Conservation (phyloP, 2,329 filamentous ascomycete species). For the Cladosporium oxysporum region DNA sequence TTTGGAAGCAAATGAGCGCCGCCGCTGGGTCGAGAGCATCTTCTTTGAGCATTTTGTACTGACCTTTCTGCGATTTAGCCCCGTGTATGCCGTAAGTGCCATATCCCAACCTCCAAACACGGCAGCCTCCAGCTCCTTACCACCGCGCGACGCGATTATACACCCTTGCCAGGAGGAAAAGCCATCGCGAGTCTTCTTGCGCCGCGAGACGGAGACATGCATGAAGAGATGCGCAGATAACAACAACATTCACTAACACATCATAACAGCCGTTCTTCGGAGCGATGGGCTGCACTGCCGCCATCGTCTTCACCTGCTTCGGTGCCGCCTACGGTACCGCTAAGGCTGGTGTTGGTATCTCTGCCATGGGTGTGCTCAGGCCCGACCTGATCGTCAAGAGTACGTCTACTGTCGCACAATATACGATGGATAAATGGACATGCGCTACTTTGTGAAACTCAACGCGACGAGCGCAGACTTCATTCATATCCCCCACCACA, state of each 20-base stretch:
- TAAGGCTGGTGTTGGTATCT: constrained; percentile 98
- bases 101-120: constrained; percentile 20
- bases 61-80: constrained; percentile 59
- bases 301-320: constrained; percentile 95
- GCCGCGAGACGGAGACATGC: neutral
- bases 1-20: neutral
- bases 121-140: constrained; percentile 10
- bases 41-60: constrained; percentile 1
- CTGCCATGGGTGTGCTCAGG: constrained; percentile 95
- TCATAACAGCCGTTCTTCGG: constrained; percentile 79
- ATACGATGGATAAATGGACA: neutral
- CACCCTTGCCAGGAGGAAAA: neutral
- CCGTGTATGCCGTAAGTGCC: constrained; percentile 95
- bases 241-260: constrained; percentile 1
- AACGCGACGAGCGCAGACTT: constrained; percentile 7
- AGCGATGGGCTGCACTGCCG: constrained; percentile 92
- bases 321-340: constrained; percentile 98
- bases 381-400: constrained; percentile 99
- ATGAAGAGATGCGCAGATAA: neutral
- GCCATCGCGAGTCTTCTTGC: neutral
- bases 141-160: neutral
- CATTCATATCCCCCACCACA: neutral
- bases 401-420: constrained; percentile 54
- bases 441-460: constrained; percentile 10
- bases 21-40: neutral